Evolutionary conservation across 2,329 filamentous ascomycete genomes (phyloP).

Genomic region (Delphinella strobiligena): DNA sequence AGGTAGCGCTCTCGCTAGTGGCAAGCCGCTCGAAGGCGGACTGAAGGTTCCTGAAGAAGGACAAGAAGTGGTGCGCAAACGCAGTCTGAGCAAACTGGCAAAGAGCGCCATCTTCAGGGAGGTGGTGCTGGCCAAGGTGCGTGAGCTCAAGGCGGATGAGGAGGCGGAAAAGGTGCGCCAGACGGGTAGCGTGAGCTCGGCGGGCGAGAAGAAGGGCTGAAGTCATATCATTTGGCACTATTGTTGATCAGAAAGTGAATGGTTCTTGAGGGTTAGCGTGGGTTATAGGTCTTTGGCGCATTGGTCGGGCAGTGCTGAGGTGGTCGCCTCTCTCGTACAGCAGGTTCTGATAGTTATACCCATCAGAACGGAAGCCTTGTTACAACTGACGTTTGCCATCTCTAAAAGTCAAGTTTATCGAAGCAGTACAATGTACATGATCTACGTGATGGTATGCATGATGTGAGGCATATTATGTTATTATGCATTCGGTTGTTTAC

Average conservation of each 20-base stretch:
- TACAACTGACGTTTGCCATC: no score
- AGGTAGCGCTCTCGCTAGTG: slow-evolving; percentile 26
- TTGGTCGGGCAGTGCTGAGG: no score
- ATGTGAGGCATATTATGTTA: no score
- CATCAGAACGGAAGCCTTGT: no score
- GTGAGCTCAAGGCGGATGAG: slow-evolving; percentile 81
- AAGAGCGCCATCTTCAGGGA: slow-evolving; percentile 78
- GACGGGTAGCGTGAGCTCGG: neutral
- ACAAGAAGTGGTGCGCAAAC: slow-evolving; percentile 28
- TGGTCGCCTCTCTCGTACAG: slow-evolving; percentile 1
- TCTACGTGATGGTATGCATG: no score
- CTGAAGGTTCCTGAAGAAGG: slow-evolving; percentile 15
- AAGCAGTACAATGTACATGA: no score
- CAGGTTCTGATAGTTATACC: neutral
- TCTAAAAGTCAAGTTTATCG: no score
- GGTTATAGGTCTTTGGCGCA: neutral
- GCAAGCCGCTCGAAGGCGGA: slow-evolving; percentile 10
- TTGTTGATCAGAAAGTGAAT: neutral
- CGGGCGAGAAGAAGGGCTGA: neutral
- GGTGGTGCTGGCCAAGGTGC: slow-evolving; percentile 85
- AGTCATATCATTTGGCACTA: neutral
- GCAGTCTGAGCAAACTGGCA: slow-evolving; percentile 45
- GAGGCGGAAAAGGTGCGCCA: slow-evolving; percentile 31
- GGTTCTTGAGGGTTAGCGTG: neutral
- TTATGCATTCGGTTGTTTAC: no score